Conservation (phyloP, 371 early-diverging fungal species). For the Gilbertella persicaria region DNA sequence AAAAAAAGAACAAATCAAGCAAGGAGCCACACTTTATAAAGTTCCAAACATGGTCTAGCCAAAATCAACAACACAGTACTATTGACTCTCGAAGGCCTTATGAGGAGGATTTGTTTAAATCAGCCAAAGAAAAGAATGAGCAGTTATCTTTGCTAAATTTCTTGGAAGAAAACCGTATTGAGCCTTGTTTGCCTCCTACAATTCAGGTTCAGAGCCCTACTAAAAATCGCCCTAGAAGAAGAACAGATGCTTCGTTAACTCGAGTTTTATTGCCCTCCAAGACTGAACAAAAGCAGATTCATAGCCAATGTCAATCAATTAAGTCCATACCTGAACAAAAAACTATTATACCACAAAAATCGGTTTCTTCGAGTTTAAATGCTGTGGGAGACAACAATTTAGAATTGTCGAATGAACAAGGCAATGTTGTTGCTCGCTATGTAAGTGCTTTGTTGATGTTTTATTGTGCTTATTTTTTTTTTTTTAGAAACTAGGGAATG, state of each 20-base stretch:
- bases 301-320: constrained; percentile 8
- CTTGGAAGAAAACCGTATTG: not conserved
- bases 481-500: constrained; percentile 78
- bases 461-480: not conserved
- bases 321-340: not conserved
- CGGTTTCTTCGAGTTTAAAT: not conserved
- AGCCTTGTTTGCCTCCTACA: not conserved
- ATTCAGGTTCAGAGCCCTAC: constrained; percentile 1
- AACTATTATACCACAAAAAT: not conserved
- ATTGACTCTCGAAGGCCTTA: constrained; percentile 12
- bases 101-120: constrained; percentile 8
- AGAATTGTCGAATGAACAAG: constrained; percentile 49
- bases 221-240: constrained; percentile 2
- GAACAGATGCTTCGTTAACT: constrained; percentile 8
- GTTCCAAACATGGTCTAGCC: constrained; percentile 22
- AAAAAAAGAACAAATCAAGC: constrained; percentile 2
- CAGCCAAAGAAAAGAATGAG: not conserved
- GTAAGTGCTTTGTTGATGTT: constrained; percentile 26
- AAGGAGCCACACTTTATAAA: constrained; percentile 23
- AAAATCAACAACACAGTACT: constrained; percentile 4
- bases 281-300: not conserved
- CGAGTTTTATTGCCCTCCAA: not conserved
- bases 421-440: constrained; percentile 50
- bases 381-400: not conserved
- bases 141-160: not conserved